Conservation (phyloP, 306 rosid genomes). For the Ceratonia siliqua region DNA sequence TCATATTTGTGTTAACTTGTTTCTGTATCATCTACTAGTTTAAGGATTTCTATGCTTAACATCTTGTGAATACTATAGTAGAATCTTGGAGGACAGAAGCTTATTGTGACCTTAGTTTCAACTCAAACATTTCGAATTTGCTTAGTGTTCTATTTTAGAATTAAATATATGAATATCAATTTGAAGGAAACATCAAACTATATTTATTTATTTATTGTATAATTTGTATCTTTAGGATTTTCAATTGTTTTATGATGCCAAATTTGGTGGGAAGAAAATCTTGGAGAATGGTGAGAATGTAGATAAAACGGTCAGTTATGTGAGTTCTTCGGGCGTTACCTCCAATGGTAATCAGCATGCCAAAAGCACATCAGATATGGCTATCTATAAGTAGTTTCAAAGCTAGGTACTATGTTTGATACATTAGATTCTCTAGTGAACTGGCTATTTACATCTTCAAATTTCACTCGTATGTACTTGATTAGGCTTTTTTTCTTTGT, state of each 20-base stretch:
- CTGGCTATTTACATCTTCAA: background rate
- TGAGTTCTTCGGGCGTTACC: conserved; percentile 33
- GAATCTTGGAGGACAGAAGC: too few relatives aligned
- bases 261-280: conserved; percentile 78
- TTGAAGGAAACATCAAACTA: too few relatives aligned
- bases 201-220: conserved; percentile 5
- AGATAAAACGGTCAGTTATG: conserved; percentile 49
- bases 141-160: too few relatives aligned
- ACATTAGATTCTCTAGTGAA: background rate
- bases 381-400: conserved; percentile 76
- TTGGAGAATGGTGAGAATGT: conserved; percentile 51
- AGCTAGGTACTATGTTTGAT: conserved; percentile 57
- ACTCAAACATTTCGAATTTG: too few relatives aligned
- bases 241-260: conserved; percentile 70
- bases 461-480: conserved; percentile 7
- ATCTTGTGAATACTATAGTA: too few relatives aligned
- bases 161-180: too few relatives aligned
- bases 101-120: too few relatives aligned
- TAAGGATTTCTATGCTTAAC: too few relatives aligned
- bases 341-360: conserved; percentile 51
- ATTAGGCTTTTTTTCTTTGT: conserved; percentile 22
- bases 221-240: conserved; percentile 63
- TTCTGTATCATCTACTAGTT: too few relatives aligned
- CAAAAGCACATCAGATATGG: conserved; percentile 53
- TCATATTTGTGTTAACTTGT: too few relatives aligned